Evolutionary conservation across 2,329 filamentous ascomycete species (phyloP), one percentile per base, ranked within the genome.

Genomic region (Penicillium sp.): DNA sequence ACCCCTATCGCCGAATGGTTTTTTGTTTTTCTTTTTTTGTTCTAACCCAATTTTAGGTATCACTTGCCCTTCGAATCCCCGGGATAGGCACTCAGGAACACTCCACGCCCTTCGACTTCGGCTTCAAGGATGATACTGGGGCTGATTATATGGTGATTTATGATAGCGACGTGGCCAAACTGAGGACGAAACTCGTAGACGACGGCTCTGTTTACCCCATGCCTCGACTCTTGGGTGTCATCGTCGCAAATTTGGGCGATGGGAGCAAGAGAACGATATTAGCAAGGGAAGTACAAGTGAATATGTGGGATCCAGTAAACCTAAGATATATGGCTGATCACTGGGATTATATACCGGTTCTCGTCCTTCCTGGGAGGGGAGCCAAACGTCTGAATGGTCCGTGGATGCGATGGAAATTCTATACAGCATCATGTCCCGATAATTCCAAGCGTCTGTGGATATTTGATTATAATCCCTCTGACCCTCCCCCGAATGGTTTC

Each of bases 81-180:
- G 27, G 16, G 10, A 19, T 26, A 30, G 3, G 30, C 7, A 4
- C 14, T 26, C n/a, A 16, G 11, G n/a, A 30, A 47, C 7, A 16
- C 27, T 18, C 27, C 16, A 29, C n/a, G 10, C 16, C 26, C 16
- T 30, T 44, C 16, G 41, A 44, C 18, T 30, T 44, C n/a, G 4
- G 11, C 9, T 44, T 44, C 41, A 44, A 30, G 41, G 46, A 48
- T 30, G 46, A 48, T 23, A 48, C 46, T 7, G 46, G 46, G 18
- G 46, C 46, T 6, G 27, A 26, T 40, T 29, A 19, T 4, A 48
- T 48, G 46, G n/a, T 30, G 2, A 30, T 48, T 4, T 23, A 40
- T 30, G 23, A 38, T 2, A 13, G 18, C 6, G 36, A 48, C 7
- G 16, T 48, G 1, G 3, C 6, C 2, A 10, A 1, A 29, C 10